phyloP scores from a whole-genome alignment of 2,329 filamentous ascomycete genomes.

The Nemania serpens region DNA sequence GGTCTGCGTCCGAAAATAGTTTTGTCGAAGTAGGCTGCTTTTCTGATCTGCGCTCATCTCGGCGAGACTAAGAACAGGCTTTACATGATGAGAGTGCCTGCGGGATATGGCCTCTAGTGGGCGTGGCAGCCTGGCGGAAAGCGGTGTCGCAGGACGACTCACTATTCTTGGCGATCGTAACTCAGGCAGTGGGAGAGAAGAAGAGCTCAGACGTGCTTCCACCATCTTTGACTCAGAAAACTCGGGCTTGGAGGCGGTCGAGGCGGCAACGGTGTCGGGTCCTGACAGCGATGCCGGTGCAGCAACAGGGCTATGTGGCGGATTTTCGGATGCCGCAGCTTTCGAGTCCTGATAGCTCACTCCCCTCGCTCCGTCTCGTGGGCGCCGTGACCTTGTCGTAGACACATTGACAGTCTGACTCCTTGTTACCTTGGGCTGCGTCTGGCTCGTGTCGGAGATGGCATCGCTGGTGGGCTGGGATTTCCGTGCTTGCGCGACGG shows the following conservation, averaged over 20 bases:
- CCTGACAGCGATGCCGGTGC: slow-evolving; percentile 21
- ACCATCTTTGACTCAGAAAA: slow-evolving; percentile 58
- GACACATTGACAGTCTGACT: slow-evolving; percentile 68
- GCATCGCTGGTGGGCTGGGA: slow-evolving; percentile 67
- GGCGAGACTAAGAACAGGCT: slow-evolving; percentile 61
- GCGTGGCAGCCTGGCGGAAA: slow-evolving; percentile 58
- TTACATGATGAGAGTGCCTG: slow-evolving; percentile 65
- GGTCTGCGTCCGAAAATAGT: slow-evolving; percentile 82
- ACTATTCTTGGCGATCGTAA: slow-evolving; percentile 56
- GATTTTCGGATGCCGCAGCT: slow-evolving; percentile 21
- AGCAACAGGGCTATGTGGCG: slow-evolving; percentile 21
- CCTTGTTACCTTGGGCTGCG: slow-evolving; percentile 57
- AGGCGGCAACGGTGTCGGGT: slow-evolving; percentile 8
- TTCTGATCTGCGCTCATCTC: slow-evolving; percentile 70
- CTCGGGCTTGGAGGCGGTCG: slow-evolving; percentile 47
- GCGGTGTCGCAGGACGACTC: slow-evolving; percentile 61
- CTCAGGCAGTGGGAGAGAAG: slow-evolving; percentile 69
- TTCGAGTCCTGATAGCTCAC: slow-evolving; percentile 50
- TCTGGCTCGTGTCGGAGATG: slow-evolving; percentile 60
- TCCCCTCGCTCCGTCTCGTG: slow-evolving; percentile 52
- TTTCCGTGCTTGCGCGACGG: slow-evolving; percentile 80
- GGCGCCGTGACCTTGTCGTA: slow-evolving; percentile 56
- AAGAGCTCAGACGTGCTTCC: slow-evolving; percentile 69
- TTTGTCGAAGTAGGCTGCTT: slow-evolving; percentile 73
- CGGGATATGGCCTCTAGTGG: slow-evolving; percentile 56